phyloP scores from a whole-genome alignment of 805 yeast genomes.

The Suhomyces sp. region DNA sequence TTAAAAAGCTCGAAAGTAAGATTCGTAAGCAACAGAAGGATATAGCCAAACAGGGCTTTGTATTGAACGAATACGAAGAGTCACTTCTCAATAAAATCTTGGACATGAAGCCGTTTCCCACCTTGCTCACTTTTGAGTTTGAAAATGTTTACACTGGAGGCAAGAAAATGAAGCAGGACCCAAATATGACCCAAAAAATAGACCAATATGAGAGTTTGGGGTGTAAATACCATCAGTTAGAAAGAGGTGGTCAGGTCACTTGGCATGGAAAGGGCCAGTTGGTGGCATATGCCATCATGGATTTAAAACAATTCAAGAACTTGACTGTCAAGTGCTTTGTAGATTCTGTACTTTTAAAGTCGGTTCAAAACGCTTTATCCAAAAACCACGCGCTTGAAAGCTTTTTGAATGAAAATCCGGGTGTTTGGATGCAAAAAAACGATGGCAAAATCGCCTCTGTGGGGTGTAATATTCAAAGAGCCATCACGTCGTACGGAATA shows the following conservation, averaged over 20 bases:
- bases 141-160: constrained; percentile 90
- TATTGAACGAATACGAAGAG: constrained; percentile 47
- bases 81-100: constrained; percentile 42
- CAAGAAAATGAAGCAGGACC: constrained; percentile 63
- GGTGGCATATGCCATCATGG: constrained; percentile 71
- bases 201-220: constrained; percentile 29
- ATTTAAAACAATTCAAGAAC: constrained; percentile 57
- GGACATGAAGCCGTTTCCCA: constrained; percentile 57
- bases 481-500: constrained; percentile 86
- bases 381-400: constrained; percentile 42
- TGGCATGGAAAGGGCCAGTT: constrained; percentile 97
- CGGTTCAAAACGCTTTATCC: constrained; percentile 49
- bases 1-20: constrained; percentile 51
- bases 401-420: constrained; percentile 67
- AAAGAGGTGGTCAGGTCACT: constrained; percentile 94
- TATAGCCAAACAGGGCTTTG: constrained; percentile 37
- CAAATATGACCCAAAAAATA: constrained; percentile 31
- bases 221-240: constrained; percentile 72
- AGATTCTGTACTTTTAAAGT: constrained; percentile 53
- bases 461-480: constrained; percentile 82
- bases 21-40: constrained; percentile 40
- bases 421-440: constrained; percentile 69
- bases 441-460: constrained; percentile 76
- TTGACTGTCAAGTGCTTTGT: constrained; percentile 67
- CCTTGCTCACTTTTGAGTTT: constrained; percentile 79